Percentiles rank a stretch among this genome's conserved stretches.
These are phyloP conservation scores for Rhodotorula sp. DNA, from an alignment of 1,284 basidiomycete genomes.

Conservation along the genomic window DNA sequence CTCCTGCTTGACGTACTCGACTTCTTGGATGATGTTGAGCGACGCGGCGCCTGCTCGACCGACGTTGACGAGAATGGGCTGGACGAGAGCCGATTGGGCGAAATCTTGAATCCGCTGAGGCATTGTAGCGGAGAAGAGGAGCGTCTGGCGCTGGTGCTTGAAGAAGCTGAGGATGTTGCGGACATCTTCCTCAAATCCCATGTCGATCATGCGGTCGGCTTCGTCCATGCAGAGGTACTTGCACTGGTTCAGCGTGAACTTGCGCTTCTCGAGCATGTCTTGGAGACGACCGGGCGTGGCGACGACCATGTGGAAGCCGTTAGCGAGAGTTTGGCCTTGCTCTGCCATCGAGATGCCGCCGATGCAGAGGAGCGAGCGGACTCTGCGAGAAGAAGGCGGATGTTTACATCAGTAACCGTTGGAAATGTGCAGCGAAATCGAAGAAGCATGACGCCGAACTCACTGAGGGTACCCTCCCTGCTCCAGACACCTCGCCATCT, in stretches of 20 bases:
- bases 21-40: slow-evolving; percentile 92
- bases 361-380: slow-evolving; percentile 88
- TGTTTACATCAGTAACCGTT: neutral
- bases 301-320: slow-evolving; percentile 92
- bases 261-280: slow-evolving; percentile 75
- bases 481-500: slow-evolving; percentile 79
- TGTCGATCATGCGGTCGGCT: slow-evolving; percentile 98
- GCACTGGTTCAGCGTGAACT: slow-evolving; percentile 78
- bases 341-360: slow-evolving; percentile 98
- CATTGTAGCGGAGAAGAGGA: slow-evolving; percentile 98
- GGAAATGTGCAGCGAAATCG: neutral
- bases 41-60: slow-evolving; percentile 97
- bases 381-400: slow-evolving; percentile 4
- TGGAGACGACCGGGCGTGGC: slow-evolving; percentile 60
- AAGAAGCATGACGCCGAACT: slow-evolving; percentile 4
- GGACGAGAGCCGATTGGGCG: slow-evolving; percentile 88
- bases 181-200: slow-evolving; percentile 98
- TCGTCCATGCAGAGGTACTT: slow-evolving; percentile 95
- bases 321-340: slow-evolving; percentile 81
- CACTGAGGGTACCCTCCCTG: slow-evolving; percentile 76
- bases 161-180: slow-evolving; percentile 98
- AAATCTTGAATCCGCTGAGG: slow-evolving; percentile 98
- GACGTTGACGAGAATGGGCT: slow-evolving; percentile 92
- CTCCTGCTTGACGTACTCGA: slow-evolving; percentile 98
- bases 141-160: slow-evolving; percentile 94